A percentile compares a stretch with the other conserved stretches of the same genome.
Conservation (phyloP, 1,284 basidiomycete genomes). For the Rhizoctonia solani region DNA sequence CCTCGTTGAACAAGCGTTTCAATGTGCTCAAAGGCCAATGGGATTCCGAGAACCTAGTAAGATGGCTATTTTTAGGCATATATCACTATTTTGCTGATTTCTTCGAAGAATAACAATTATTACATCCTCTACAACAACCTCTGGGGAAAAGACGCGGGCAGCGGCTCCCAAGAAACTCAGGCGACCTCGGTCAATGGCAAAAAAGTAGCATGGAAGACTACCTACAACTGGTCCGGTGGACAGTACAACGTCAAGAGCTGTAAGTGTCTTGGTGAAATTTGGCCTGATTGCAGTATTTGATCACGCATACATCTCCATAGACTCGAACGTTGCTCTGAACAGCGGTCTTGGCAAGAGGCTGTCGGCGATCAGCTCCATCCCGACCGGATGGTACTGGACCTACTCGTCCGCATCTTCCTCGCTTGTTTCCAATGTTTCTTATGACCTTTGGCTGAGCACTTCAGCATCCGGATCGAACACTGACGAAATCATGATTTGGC, state of each 20-base stretch:
- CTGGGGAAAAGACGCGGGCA: constrained; percentile 33
- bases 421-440: constrained; percentile 49
- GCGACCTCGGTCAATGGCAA: constrained; percentile 27
- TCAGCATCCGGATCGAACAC: constrained; percentile 43
- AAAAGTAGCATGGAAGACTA: constrained; percentile 36
- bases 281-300: neutral
- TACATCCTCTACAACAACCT: constrained; percentile 33
- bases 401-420: constrained; percentile 46
- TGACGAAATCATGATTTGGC: constrained; percentile 50
- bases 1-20: constrained; percentile 10
- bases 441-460: constrained; percentile 49
- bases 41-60: constrained; percentile 34
- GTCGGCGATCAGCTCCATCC: constrained; percentile 46
- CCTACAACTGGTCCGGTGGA: constrained; percentile 36
- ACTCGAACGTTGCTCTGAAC: constrained; percentile 34
- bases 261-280: constrained; percentile 19
- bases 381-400: constrained; percentile 46
- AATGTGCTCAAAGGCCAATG: constrained; percentile 29
- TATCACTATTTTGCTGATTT: neutral
- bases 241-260: constrained; percentile 38
- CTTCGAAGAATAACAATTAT: neutral
- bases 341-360: constrained; percentile 43
- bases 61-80: constrained; percentile 5
- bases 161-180: constrained; percentile 35
- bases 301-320: too few species aligned